Evolutionary conservation across 805 yeast genomes (phyloP).

Genomic region (Candida loeiensis): DNA sequence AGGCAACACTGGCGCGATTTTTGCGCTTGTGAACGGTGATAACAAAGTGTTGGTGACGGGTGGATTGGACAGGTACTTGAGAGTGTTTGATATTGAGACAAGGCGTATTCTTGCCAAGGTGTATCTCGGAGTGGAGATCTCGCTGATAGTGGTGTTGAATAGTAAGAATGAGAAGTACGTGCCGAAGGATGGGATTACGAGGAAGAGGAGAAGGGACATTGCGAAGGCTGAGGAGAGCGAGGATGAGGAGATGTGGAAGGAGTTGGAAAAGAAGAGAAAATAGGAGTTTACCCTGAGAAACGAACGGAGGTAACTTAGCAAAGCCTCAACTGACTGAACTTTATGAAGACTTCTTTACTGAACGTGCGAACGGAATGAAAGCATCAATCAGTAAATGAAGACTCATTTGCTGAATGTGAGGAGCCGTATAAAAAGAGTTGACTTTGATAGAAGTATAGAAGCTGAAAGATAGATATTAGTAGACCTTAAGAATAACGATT

Average conservation of each 20-base stretch:
- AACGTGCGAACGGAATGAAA: no score
- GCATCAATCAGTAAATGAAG: no score
- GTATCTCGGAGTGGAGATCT: conserved; percentile 70
- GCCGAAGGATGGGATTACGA: conserved; percentile 20
- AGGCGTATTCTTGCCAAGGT: conserved; percentile 67
- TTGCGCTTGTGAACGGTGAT: conserved; percentile 50
- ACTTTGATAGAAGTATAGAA: no score
- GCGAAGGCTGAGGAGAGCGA: conserved; percentile 27
- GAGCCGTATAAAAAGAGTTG: no score
- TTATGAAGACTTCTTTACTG: no score
- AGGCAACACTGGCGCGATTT: conserved; percentile 64
- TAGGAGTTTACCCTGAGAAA: not conserved
- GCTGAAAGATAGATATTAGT: no score
- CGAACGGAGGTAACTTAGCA: no score
- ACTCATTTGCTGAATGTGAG: no score
- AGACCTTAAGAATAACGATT: no score
- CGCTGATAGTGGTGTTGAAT: conserved; percentile 49
- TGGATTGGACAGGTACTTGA: conserved; percentile 81
- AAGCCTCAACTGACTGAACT: no score
- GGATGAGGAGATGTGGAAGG: conserved; percentile 39
- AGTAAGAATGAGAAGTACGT: conserved; percentile 39
- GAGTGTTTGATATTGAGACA: conserved; percentile 64
- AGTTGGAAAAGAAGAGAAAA: conserved; percentile 26
- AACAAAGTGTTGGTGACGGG: conserved; percentile 62
- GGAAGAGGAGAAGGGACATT: conserved; percentile 21